Conservation (phyloP, 129 eudicot species). For the Gnaphalium uliginosum region DNA sequence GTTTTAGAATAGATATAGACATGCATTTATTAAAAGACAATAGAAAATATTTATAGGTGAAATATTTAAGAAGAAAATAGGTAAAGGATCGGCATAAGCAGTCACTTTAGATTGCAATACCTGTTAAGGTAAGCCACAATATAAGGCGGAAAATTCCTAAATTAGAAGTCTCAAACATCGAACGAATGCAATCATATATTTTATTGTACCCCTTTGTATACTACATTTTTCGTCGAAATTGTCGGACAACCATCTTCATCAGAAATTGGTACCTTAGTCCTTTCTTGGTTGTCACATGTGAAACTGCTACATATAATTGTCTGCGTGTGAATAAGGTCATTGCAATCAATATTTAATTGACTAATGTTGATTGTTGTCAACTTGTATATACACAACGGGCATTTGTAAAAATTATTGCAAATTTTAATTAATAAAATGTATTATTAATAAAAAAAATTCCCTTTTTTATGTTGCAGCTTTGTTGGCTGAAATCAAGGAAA, state of each 20-base stretch:
- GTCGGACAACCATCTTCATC: background rate
- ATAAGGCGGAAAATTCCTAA: background rate
- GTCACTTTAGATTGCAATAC: background rate
- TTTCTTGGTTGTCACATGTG: background rate
- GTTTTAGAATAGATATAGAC: background rate
- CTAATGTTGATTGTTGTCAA: too few relatives aligned
- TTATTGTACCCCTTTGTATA: background rate
- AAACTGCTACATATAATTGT: background rate
- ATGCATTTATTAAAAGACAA: background rate
- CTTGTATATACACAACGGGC: background rate
- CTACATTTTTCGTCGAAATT: background rate
- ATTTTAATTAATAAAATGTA: too few relatives aligned
- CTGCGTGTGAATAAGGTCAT: background rate
- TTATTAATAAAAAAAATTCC: constrained; percentile 2
- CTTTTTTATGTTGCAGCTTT: constrained; percentile 53
- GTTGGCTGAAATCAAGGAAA: constrained; percentile 87
- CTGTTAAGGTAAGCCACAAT: background rate
- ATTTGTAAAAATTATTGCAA: background rate
- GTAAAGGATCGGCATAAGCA: background rate
- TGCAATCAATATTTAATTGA: background rate
- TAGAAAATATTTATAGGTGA: background rate
- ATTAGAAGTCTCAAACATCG: background rate
- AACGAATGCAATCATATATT: background rate
- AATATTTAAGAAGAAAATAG: background rate
- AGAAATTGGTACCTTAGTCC: background rate